phyloP scores from a whole-genome alignment of 805 yeast genomes.

The Candida saitoana region DNA sequence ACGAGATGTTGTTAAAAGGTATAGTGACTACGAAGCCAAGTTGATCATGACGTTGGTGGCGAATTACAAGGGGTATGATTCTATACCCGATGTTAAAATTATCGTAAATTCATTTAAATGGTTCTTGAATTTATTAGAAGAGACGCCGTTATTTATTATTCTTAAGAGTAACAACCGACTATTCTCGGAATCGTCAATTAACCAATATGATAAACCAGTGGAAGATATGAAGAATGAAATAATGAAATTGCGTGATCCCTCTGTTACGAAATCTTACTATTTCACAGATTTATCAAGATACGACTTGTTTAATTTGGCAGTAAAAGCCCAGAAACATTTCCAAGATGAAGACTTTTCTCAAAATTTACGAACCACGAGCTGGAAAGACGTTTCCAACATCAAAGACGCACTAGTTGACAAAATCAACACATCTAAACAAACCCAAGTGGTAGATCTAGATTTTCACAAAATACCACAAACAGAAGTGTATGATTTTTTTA shows the following conservation, averaged over 20 bases:
- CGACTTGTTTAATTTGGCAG: constrained; percentile 29
- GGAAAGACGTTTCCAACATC: constrained; percentile 6
- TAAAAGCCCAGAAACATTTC: constrained; percentile 9
- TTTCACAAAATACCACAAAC: not conserved
- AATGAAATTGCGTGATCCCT: constrained; percentile 4
- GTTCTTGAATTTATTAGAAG: constrained; percentile 23
- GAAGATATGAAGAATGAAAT: constrained; percentile 12
- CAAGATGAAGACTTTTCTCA: constrained; percentile 4
- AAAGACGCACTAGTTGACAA: constrained; percentile 13
- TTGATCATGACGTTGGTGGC: not conserved
- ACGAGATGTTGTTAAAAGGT: not conserved
- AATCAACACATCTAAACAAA: constrained; percentile 5
- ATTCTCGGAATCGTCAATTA: constrained; percentile 15
- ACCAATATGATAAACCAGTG: constrained; percentile 15
- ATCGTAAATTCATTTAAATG: constrained; percentile 22
- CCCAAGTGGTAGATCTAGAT: constrained; percentile 7
- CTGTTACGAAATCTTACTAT: constrained; percentile 25
- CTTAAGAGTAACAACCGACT: constrained; percentile 25
- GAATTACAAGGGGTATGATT: not conserved
- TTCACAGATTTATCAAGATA: constrained; percentile 24
- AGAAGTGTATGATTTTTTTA: constrained; percentile 2
- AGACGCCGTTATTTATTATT: constrained; percentile 28
- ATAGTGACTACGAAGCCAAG: constrained; percentile 4
- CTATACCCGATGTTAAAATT: not conserved
- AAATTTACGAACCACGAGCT: constrained; percentile 4